A percentile compares a stretch with the other conserved stretches of the same genome.
These are phyloP conservation scores for Tardiomyces blankii DNA, from an alignment of 1,139 yeast genomes.

Conservation along the genomic window DNA sequence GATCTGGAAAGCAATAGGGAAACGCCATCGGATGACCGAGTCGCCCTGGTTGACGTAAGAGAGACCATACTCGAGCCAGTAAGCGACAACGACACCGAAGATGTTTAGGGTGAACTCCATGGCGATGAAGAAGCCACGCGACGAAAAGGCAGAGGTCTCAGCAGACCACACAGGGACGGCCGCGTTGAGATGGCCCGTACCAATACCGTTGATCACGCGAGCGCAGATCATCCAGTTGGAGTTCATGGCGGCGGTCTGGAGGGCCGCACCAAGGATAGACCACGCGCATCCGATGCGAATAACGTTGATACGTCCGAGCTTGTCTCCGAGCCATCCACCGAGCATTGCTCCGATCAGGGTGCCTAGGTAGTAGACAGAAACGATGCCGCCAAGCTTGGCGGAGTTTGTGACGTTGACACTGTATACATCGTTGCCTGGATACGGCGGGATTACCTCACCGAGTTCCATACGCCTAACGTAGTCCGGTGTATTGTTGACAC, in stretches of 20 bases:
- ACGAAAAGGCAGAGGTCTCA: slow-evolving; percentile 46
- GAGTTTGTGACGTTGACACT: slow-evolving; percentile 22
- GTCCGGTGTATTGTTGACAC: slow-evolving; percentile 33
- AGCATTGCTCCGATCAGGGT: slow-evolving; percentile 26
- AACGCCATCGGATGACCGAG: slow-evolving; percentile 18
- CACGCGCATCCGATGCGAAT: slow-evolving; percentile 21
- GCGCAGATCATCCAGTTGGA: slow-evolving; percentile 27
- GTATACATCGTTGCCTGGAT: slow-evolving; percentile 13
- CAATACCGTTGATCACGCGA: slow-evolving; percentile 46
- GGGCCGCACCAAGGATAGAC: slow-evolving; percentile 24
- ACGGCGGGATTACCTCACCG: slow-evolving; percentile 14
- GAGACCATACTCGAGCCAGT: slow-evolving; percentile 73
- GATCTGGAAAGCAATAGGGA: slow-evolving; percentile 22
- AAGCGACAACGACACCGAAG: slow-evolving; percentile 59
- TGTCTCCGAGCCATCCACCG: slow-evolving; percentile 22
- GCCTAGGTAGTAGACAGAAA: slow-evolving; percentile 29
- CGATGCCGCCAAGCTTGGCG: slow-evolving; percentile 33
- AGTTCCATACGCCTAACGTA: slow-evolving; percentile 24
- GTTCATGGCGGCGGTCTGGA: slow-evolving; percentile 23
- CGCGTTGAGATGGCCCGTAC: slow-evolving; percentile 51
- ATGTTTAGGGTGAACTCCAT: slow-evolving; percentile 64
- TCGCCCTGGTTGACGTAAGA: slow-evolving; percentile 35
- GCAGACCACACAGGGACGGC: slow-evolving; percentile 49
- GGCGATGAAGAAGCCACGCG: slow-evolving; percentile 44
- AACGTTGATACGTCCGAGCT: slow-evolving; percentile 22